Percentiles rank a stretch among this genome's conserved stretches.
These are phyloP conservation scores for Blastomyces gilchristii DNA, from an alignment of 2,329 filamentous ascomycete species.

Conservation along the genomic window DNA sequence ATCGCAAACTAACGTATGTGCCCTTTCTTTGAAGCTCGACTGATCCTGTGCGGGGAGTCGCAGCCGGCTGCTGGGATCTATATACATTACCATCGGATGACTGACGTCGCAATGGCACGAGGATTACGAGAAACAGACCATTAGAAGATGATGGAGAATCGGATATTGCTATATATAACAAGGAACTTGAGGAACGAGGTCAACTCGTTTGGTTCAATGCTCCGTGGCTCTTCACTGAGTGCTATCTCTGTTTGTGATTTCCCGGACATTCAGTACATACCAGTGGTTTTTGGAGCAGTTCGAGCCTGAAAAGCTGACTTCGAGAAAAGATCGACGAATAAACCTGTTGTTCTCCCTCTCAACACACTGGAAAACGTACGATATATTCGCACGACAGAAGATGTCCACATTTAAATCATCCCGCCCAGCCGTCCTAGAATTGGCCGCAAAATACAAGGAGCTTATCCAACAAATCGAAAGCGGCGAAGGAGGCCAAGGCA, in stretches of 20 bases:
- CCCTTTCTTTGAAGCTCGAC: neutral
- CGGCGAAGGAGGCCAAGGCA: constrained; percentile 33
- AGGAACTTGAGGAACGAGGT: constrained; percentile 65
- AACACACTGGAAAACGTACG: constrained; percentile 77
- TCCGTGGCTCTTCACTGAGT: constrained; percentile 86
- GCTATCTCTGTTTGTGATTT: constrained; percentile 59
- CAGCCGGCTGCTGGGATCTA: neutral
- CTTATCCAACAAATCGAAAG: constrained; percentile 58
- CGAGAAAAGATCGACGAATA: constrained; percentile 53
- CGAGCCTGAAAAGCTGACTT: neutral
- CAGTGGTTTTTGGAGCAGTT: constrained; percentile 13
- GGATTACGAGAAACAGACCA: constrained; percentile 41
- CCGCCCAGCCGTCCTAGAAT: constrained; percentile 70
- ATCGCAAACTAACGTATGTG: constrained; percentile 63
- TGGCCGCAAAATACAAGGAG: constrained; percentile 67
- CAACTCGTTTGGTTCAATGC: constrained; percentile 71
- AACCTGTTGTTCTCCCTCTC: constrained; percentile 67
- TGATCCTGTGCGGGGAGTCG: neutral
- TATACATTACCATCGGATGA: neutral
- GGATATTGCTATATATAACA: constrained; percentile 75
- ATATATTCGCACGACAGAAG: constrained; percentile 84
- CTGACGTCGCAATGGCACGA: neutral
- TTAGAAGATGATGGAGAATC: constrained; percentile 64
- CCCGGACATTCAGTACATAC: constrained; percentile 25
- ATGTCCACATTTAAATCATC: constrained; percentile 87